Evolutionary conservation across 2,329 filamentous ascomycete species (phyloP).

Genomic region (Hymenoscyphus albidus): DNA sequence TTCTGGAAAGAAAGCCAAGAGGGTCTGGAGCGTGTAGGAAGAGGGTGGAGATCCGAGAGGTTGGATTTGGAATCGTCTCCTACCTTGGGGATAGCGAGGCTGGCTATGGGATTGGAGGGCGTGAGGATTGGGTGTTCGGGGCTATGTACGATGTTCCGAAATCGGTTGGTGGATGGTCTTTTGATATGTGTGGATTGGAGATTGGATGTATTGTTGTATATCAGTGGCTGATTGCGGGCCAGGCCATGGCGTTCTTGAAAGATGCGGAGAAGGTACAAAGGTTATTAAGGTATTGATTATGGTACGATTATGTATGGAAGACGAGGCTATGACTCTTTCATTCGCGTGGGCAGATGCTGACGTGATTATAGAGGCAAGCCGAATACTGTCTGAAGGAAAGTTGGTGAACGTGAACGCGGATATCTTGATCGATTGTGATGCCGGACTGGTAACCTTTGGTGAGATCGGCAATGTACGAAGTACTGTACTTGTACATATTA

Average conservation of each 20-base stretch:
- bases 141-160: background rate
- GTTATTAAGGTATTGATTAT: background rate
- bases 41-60: background rate
- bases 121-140: background rate
- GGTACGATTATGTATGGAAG: background rate
- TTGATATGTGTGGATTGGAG: background rate
- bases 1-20: background rate
- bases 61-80: background rate
- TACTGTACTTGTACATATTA: background rate
- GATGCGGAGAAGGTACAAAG: background rate
- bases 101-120: background rate
- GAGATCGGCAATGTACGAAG: background rate
- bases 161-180: background rate
- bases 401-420: background rate
- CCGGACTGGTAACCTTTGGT: background rate
- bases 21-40: background rate
- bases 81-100: background rate
- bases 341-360: background rate
- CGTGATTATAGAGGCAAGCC: background rate
- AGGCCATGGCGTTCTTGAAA: background rate
- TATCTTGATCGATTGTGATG: background rate
- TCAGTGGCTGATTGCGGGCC: background rate
- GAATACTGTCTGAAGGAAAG: background rate
- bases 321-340: background rate
- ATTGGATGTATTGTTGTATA: background rate